A percentile compares a stretch with the other conserved stretches of the same genome.
phyloP scores from a whole-genome alignment of 1,139 yeast species.

The Debaryomyces sp. region DNA sequence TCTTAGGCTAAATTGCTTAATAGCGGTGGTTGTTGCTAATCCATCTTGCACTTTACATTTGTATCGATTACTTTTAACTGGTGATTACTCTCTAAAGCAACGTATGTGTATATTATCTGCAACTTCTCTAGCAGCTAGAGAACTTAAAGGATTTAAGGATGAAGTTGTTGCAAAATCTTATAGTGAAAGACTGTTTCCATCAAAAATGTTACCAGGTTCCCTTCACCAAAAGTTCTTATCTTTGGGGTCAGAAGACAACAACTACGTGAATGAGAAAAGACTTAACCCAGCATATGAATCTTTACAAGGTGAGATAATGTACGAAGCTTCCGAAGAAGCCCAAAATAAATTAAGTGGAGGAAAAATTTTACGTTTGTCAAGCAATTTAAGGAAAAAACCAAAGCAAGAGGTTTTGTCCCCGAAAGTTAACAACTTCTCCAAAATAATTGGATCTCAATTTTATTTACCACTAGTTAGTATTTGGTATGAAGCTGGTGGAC shows the following conservation, averaged over 20 bases:
- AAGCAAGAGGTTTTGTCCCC: constrained; percentile 13
- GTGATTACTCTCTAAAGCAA: constrained; percentile 70
- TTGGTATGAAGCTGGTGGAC: constrained; percentile 50
- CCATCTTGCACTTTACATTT: constrained; percentile 45
- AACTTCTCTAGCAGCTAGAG: constrained; percentile 61
- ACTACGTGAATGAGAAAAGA: constrained; percentile 10
- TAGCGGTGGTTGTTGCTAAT: constrained; percentile 53
- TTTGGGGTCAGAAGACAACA: constrained; percentile 13
- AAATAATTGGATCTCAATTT: constrained; percentile 46
- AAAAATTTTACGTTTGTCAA: constrained; percentile 53
- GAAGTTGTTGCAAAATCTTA: constrained; percentile 40
- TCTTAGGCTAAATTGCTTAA: constrained; percentile 49
- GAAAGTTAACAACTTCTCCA: constrained; percentile 39
- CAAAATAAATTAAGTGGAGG: constrained; percentile 48
- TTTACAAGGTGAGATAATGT: constrained; percentile 39
- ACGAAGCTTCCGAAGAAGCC: constrained; percentile 42
- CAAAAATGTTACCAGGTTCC: constrained; percentile 48
- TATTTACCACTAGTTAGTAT: constrained; percentile 59
- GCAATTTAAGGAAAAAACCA: constrained; percentile 26
- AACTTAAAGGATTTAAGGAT: constrained; percentile 60
- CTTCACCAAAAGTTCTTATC: constrained; percentile 40
- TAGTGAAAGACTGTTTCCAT: constrained; percentile 31
- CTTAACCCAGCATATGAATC: constrained; percentile 7
- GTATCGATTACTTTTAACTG: constrained; percentile 48
- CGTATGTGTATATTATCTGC: constrained; percentile 58